These are phyloP conservation scores for Apiospora rasikravindrae DNA, from an alignment of 2,329 filamentous ascomycete species.

Conservation along the genomic window DNA sequence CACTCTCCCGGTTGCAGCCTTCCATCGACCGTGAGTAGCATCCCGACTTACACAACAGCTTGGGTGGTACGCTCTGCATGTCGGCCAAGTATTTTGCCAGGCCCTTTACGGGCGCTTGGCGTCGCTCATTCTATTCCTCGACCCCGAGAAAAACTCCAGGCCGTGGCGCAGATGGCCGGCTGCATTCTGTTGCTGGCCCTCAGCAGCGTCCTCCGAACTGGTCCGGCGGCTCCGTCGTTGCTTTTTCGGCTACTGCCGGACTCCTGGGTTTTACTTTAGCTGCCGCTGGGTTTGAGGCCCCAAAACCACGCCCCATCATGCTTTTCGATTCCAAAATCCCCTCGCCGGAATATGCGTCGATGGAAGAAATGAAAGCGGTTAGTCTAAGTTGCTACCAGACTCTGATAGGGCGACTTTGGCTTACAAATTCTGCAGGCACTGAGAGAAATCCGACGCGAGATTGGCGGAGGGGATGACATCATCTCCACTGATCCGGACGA, in stretches of 20 bases:
- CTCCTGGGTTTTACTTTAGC: slow-evolving; percentile 38
- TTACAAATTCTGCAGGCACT: slow-evolving; percentile 50
- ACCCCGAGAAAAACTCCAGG: slow-evolving; percentile 26
- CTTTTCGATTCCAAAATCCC: slow-evolving; percentile 36
- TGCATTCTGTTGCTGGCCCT: slow-evolving; percentile 25
- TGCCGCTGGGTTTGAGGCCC: slow-evolving; percentile 31
- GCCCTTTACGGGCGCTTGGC: slow-evolving; percentile 29
- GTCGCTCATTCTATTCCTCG: slow-evolving; percentile 28
- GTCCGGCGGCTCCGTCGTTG: slow-evolving; percentile 37
- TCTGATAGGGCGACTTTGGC: not conserved
- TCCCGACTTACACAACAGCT: not conserved
- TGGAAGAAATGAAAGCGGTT: slow-evolving; percentile 57
- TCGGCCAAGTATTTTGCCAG: slow-evolving; percentile 28
- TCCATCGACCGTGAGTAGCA: slow-evolving; percentile 3
- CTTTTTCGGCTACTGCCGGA: slow-evolving; percentile 37
- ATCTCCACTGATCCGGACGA: slow-evolving; percentile 69
- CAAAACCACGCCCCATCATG: slow-evolving; percentile 31
- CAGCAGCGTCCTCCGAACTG: slow-evolving; percentile 30
- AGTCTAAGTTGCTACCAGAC: slow-evolving; percentile 25
- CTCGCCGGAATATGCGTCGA: slow-evolving; percentile 50
- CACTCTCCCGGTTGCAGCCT: no score
- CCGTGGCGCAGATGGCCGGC: slow-evolving; percentile 24
- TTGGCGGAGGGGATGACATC: slow-evolving; percentile 54
- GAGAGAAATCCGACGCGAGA: slow-evolving; percentile 55
- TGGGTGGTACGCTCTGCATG: slow-evolving; percentile 24